These are phyloP conservation scores for Picea abies DNA, from an alignment of 83 land plant species.

Conservation along the genomic window DNA sequence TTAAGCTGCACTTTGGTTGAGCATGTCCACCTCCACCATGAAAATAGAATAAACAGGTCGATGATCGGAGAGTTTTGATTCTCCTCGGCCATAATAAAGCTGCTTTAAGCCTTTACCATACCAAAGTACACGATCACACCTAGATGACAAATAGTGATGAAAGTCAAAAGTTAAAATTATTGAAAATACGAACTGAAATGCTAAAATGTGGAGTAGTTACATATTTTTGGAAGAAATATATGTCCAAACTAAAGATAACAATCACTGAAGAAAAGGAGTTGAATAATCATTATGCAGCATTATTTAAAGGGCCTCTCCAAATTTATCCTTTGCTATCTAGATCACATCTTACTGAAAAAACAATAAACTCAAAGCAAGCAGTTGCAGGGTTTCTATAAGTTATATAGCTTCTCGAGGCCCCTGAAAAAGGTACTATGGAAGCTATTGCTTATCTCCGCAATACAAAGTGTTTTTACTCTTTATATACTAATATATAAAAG, in stretches of 20 bases:
- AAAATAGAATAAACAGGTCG: constrained; percentile 53
- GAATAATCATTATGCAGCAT: not conserved
- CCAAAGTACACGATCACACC: constrained; percentile 76
- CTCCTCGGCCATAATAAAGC: constrained; percentile 47
- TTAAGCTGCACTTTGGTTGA: constrained; percentile 2
- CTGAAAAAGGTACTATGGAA: not conserved
- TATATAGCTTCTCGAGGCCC: too few relatives aligned
- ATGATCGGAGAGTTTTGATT: constrained; percentile 61
- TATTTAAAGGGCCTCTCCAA: not conserved
- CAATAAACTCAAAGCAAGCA: too few relatives aligned
- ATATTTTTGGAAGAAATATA: not conserved
- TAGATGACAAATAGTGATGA: constrained; percentile 6
- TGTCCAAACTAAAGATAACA: not conserved
- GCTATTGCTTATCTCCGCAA: too few relatives aligned
- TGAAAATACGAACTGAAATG: not conserved
- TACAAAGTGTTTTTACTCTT: too few relatives aligned
- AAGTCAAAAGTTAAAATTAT: not conserved
- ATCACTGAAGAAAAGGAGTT: not conserved
- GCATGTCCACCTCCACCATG: constrained; percentile 28
- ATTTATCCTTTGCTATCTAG: not conserved
- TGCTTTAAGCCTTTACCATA: constrained; percentile 54
- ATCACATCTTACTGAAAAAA: not conserved
- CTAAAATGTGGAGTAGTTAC: not conserved
- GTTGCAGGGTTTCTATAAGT: not conserved
- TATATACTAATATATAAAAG: not conserved